Percentiles rank a stretch among this genome's conserved stretches.
Evolutionary conservation across 2,329 filamentous ascomycete species (phyloP).

Genomic region (Metarhizium humberi): DNA sequence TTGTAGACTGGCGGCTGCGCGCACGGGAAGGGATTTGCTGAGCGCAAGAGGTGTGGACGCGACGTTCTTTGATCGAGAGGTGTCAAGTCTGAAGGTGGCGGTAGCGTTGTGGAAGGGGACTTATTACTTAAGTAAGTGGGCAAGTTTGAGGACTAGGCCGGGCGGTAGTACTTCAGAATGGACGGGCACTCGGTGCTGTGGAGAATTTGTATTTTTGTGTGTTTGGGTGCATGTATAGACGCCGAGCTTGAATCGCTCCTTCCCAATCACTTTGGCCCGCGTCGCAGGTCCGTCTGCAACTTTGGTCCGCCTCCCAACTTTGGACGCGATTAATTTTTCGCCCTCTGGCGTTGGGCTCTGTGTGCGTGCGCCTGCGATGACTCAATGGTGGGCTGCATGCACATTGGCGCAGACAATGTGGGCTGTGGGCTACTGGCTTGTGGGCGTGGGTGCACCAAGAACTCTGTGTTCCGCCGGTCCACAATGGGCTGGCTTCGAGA

Average conservation of each 20-base stretch:
- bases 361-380: slow-evolving; percentile 1
- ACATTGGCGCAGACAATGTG: neutral
- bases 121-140: neutral
- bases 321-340: neutral
- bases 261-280: no score
- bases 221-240: no score
- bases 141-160: neutral
- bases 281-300: no score
- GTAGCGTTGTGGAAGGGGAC: neutral
- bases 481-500: no score
- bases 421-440: neutral
- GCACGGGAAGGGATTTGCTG: neutral
- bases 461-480: no score
- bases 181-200: neutral
- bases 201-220: neutral
- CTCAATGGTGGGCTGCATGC: neutral
- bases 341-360: neutral
- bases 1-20: neutral
- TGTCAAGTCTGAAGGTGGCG: slow-evolving; percentile 4
- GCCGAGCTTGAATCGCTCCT: neutral
- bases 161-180: neutral
- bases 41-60: neutral
- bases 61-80: neutral
- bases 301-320: neutral
- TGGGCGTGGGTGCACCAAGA: no score